Percentiles rank a stretch among this genome's conserved stretches.
Conservation (phyloP, 768 basidiomycete genomes). For the Leucocoprinus leucothites region DNA sequence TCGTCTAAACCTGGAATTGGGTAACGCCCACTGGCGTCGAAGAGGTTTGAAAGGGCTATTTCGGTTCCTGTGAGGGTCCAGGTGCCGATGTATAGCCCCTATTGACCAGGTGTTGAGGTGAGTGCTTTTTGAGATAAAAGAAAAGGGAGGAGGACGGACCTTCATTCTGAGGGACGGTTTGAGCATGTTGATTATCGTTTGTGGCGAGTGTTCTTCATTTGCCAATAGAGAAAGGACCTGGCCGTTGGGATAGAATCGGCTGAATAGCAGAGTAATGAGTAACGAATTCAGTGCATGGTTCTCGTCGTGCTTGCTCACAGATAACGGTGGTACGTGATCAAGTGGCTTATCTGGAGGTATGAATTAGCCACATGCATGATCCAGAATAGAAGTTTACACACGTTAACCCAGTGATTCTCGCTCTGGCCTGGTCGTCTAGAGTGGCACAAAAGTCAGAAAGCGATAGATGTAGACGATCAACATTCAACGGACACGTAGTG, state of each 20-base stretch:
- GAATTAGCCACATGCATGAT: slow-evolving; percentile 1
- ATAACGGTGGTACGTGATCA: slow-evolving; percentile 92
- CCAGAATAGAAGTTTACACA: slow-evolving; percentile 31
- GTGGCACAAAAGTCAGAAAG: slow-evolving; percentile 12
- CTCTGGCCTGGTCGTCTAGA: slow-evolving; percentile 68
- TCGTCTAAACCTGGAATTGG: background rate
- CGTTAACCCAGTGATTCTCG: slow-evolving; percentile 87
- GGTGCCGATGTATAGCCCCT: slow-evolving; percentile 72
- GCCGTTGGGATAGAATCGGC: slow-evolving; percentile 86
- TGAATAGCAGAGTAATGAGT: slow-evolving; percentile 21
- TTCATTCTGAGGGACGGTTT: slow-evolving; percentile 78
- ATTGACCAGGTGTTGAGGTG: background rate
- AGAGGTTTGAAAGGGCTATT: slow-evolving; percentile 60
- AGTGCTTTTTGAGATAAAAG: background rate
- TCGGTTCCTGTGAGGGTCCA: slow-evolving; percentile 68
- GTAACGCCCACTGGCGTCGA: slow-evolving; percentile 49
- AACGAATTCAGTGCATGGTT: background rate
- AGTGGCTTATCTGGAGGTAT: slow-evolving; percentile 63
- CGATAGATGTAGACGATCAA: slow-evolving; percentile 1
- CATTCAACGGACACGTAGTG: slow-evolving; percentile 69
- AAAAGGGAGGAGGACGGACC: slow-evolving; percentile 30
- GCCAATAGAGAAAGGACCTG: slow-evolving; percentile 81
- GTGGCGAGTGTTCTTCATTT: slow-evolving; percentile 72
- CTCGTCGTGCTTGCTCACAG: slow-evolving; percentile 45
- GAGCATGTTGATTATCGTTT: slow-evolving; percentile 71